Evolutionary conservation across 2,329 filamentous ascomycete genomes (phyloP), one percentile per base, ranked within the genome.

Genomic region (Daldinia eschscholtzii): DNA sequence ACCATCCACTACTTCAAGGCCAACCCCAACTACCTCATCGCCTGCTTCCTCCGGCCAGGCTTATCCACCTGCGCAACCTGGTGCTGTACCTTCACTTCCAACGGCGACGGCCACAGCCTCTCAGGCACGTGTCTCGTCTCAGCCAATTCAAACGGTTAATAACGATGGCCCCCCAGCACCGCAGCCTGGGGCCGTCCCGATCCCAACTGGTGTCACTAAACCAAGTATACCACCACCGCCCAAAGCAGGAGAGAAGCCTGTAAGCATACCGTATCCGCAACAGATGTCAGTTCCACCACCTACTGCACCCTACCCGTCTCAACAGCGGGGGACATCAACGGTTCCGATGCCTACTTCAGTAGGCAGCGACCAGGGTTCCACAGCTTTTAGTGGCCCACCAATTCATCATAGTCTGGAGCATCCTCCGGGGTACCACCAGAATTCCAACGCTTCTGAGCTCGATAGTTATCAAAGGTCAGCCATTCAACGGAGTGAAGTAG

Each of bases 391-490:
- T 37, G 76, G 76, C 65, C 68, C 73, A 60, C 65, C 71, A 50
- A 71, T 67, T 59, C 72, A 74, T 53, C 72, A 74, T 52, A 76
- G 76, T 58, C 74, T 83, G 57, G 80, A 82, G 33, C 84, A 87
- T 57, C 84, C 85, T 23, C 82, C 84, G 2, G 87, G 87, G 13
- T 90, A 90, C 71, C 83, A 86, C 57, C 88, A 89, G 73, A 84
- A 89, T 71, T 75, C 80, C 4, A 81, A 84, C 71, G 86, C 86
- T 6, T 82, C 84, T n/a, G 84, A 86, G 58, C 82, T 86, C 63
- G 82, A 78, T 67, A 83, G 80, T 64, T 79, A 84, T 52, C 85
- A 87, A 76, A 79, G 81, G 55, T 80, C 79, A 12, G 81, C 82
- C 39, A 78, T 83, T 64, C 74, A 82, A 77, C 56, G 78, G 78